These are phyloP conservation scores for Trichophyton mentagrophytes DNA, from an alignment of 2,329 filamentous ascomycete species.

Conservation along the genomic window DNA sequence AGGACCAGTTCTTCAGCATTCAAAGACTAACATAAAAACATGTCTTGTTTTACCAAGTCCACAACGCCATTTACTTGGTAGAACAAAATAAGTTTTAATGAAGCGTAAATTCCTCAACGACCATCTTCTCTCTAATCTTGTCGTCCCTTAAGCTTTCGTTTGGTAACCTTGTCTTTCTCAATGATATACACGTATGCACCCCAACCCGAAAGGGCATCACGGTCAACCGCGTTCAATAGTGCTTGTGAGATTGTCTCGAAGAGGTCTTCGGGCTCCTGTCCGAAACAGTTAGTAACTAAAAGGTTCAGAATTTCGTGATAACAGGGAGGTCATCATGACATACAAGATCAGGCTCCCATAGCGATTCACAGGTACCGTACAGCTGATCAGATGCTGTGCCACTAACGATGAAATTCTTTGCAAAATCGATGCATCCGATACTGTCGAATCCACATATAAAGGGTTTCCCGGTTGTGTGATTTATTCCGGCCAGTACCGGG, in stretches of 20 bases:
- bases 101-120: not conserved
- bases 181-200: conserved; percentile 98
- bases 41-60: not conserved
- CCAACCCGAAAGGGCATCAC: conserved; percentile 95
- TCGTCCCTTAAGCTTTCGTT: conserved; percentile 93
- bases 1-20: not conserved
- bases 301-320: not conserved
- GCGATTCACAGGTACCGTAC: conserved; percentile 94
- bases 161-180: conserved; percentile 99
- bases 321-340: conserved; percentile 22
- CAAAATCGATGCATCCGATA: conserved; percentile 98
- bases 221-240: conserved; percentile 86
- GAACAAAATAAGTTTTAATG: not conserved
- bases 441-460: conserved; percentile 99
- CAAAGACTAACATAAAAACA: not conserved
- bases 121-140: conserved; percentile 54
- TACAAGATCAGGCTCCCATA: conserved; percentile 97
- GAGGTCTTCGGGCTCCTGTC: conserved; percentile 73
- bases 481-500: conserved; percentile 87
- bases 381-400: conserved; percentile 94
- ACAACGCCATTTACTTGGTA: conserved; percentile 1
- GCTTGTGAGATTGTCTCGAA: conserved; percentile 98
- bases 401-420: conserved; percentile 97
- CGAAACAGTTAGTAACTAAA: not conserved
- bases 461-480: conserved; percentile 83